Base-by-base conservation (phyloP, 177 flowering plant species). In the Vitis hybrid region DNA sequence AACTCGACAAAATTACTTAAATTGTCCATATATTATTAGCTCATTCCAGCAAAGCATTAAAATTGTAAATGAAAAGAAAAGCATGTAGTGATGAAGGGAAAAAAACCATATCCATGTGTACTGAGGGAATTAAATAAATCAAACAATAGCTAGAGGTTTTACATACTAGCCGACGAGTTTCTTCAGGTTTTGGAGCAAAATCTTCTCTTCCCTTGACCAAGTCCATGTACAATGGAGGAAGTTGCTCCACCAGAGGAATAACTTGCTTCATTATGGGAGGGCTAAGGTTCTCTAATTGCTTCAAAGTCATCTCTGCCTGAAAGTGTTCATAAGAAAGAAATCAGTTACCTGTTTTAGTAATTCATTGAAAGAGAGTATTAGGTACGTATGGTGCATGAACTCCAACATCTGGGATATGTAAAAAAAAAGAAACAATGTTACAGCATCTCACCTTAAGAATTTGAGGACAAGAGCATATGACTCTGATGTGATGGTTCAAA, bases 111-210 rank as follows among this genome's bases (percentile, higher is more conserved):
- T 12, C 40, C 21, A 67, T 10, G 35, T 21, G 6, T 54, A 54
- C 0, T 35, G 46, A 6, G 52, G 7, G 7, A 56, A 13, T 30
- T n/a, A 15, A 56, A 18, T 6, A 30, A 67, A 35, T 19, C 40
- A 46, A 11, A 66, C 18, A 32, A 46, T 18, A 24, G 18, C 11
- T 30, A 46, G 49, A 70, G 64, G 54, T 27, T 70, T 58, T 57
- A 77, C 90, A 48, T 86, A 94, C 97, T 79, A 92, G 84, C 77
- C 89, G 73, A 66, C 85, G 88, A 70, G 97, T 94, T 82, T 94
- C 99, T 78, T 94, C 99, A 35, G 99, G 99, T 78, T 84, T 92
- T 56, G 99, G 99, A 78, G 70, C 79, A 78, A 92, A 92, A 72
- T 92, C 90, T 82, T 94, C 97, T 81, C 92, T 85, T 60, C 99